Evolutionary conservation across 305 asterid genomes (phyloP), one percentile per base, ranked within the genome.

Genomic region (Fraxinus velutina): DNA sequence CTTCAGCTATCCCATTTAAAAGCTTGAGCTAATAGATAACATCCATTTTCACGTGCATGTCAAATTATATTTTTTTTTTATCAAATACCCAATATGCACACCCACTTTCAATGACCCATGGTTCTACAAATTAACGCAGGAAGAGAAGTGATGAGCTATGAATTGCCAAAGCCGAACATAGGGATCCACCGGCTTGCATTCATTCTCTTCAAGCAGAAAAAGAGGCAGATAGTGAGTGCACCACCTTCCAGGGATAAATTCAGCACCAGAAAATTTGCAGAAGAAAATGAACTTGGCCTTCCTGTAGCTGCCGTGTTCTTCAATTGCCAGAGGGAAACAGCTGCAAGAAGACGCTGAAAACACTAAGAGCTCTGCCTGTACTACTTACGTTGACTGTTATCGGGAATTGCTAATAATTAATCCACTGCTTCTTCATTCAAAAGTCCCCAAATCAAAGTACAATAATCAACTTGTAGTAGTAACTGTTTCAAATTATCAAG

Each of bases 271-370:
- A 85, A 82, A 7, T 94, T 91, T 42, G 90, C 97, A 0, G 84
- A 88, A 12, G 93, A 92, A 9, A 87, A 94, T 52, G 96, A 89
- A 0, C 82, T 94, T 50, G 97, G 92, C 1, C 89, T 85, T 76
- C 98, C 98, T 0, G 98, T 94, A 7, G 87, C 94, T 19, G 98
- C 96, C 24, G 90, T 92, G 9, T 93, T 84, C 96, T 94, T 90
- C 96, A 94, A 93, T 33, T 93, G 96, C 90, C 97, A 93, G 88
- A 92, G 98, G 55, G 97, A 94, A 89, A 93, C 96, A 0, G 98
- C 97, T 4, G 90, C 98, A 0, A 88, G 96, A 84, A 89, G 86
- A 27, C 96, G 96, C 64, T 88, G 21, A 50, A 50, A 42, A 42
- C 50, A 50, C 24, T 55, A 5, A n/a, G 27, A 55, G 4, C 24